Base-by-base conservation (phyloP, 208 protist genomes). In the Wallacemonas sp. region DNA sequence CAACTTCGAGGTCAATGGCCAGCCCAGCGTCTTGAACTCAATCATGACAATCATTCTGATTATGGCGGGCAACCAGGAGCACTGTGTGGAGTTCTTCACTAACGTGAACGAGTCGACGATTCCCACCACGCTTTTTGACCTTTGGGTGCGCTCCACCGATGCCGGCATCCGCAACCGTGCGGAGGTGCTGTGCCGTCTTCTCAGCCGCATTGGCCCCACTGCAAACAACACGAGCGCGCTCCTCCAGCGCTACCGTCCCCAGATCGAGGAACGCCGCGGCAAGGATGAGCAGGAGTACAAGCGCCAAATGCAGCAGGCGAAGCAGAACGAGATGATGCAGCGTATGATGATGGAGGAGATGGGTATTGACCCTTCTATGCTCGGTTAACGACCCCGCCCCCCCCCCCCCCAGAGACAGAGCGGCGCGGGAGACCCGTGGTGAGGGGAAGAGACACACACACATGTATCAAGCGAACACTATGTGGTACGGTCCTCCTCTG, bases 311-410 rank as follows among this genome's bases (percentile, higher is more conserved):
- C 84, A 90, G 45, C 84, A 93, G 75, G 84, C 87, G 80, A 77
- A 89, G 47, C 86, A 93, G 63, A 72, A 83, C 38, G 79, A 91
- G 69, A 82, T 91, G 72, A 93, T 95, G 86, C 86, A 95, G 69
- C 78, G 80, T 31, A 86, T 86, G 90, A 93, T 95, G 84, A 84
- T 95, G 77, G 82, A 93, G 77, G 80, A 90, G 79, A 95, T 95
- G 89, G 85, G 84, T 22, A 88, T 91, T 68, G 82, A 84, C 60
- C 70, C 70, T 49, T 74, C 71, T 33, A 84, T 86, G 80, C 34
- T 86, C 64, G 65, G 65, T 8, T 75, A 66, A 62, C 3, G 5
- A 24, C 19, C 3, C 12, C 19, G 12, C 21, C 51, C 2, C 24
- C 22, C n/a, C n/a, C n/a, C n/a, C n/a, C n/a, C n/a, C n/a, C n/a